These are phyloP conservation scores for Setomelanomma holmii DNA, from an alignment of 2,329 filamentous ascomycete species.

Conservation along the genomic window DNA sequence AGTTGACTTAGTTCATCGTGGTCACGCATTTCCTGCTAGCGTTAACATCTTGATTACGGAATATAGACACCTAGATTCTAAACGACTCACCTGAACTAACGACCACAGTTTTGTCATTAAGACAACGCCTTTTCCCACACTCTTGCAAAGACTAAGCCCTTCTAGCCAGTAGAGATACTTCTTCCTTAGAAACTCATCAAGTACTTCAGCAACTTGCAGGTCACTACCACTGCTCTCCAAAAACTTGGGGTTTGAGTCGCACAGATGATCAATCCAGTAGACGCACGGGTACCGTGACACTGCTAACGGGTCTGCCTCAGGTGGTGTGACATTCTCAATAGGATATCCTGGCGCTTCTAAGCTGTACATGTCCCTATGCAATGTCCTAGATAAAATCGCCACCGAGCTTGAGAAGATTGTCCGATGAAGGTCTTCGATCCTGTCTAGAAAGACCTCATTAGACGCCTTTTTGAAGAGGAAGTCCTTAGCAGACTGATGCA, in stretches of 20 bases:
- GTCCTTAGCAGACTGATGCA: constrained; percentile 57
- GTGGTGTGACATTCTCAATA: constrained; percentile 22
- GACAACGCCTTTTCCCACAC: constrained; percentile 7
- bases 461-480: constrained; percentile 38
- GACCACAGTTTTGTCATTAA: constrained; percentile 10
- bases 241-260: constrained; percentile 15
- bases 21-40: not conserved
- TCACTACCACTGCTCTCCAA: not conserved
- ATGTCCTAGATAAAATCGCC: constrained; percentile 17
- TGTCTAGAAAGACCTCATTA: constrained; percentile 38
- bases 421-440: constrained; percentile 15
- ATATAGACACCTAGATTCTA: not conserved
- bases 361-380: constrained; percentile 35
- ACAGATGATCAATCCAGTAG: constrained; percentile 46
- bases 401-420: constrained; percentile 41
- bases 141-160: constrained; percentile 12
- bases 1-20: constrained; percentile 4
- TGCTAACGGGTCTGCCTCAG: constrained; percentile 33
- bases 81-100: constrained; percentile 2
- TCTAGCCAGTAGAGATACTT: constrained; percentile 18
- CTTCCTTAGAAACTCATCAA: constrained; percentile 8
- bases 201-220: constrained; percentile 3
- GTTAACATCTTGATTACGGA: constrained; percentile 1
- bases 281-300: constrained; percentile 34
- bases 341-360: constrained; percentile 19